Base-by-base conservation (phyloP, 768 basidiomycete genomes). In the Termitomyces sp. region DNA sequence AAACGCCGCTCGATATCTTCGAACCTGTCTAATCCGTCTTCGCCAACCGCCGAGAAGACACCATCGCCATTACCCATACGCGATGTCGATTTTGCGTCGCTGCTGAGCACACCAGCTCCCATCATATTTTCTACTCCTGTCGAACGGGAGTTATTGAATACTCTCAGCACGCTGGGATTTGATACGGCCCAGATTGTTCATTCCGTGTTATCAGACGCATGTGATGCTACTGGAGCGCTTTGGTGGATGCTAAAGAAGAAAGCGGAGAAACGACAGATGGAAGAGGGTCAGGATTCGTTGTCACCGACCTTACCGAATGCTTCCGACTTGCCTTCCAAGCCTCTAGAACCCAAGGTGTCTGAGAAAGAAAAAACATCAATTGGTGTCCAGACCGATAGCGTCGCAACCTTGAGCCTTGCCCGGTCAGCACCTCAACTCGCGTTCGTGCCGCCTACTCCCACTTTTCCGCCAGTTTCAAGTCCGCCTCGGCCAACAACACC, bases 231-330 rank as follows among this genome's bases (percentile, higher is more conserved):
- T 13, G 89, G 93, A 9, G 92, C 95, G 1, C 72, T 92, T 8
- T 99, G 95, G 95, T 99, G 97, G 97, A 92, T 96, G 82, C 75
- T 98, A 49, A 88, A 86, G 69, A 83, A 86, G 69, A 94, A 86
- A 65, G 82, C 85, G 20, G 94, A 83, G 76, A 84, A 72, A 61
- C 81, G 78, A 46, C 77, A 76, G 10, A 22, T 68, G 14, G 77
- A 77, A 26, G 75, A 73, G 26, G 61, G 58, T 20, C 60, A 61
- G 31, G 61, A 59, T 44, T 57, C 62, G 36, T 51, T 49, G 22
- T 16, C 26, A 16, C 39, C 59, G 34, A 50, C 59, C 1, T 34
- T 57, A 16, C 56, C 60, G 14, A 46, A 20, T 29, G 48, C 55
- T 26, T 47, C 54, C 24, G 55, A 57, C 20, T 53, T 51, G 4